Evolutionary conservation across 1,139 yeast species (phyloP).

Genomic region (Hyphopichia burtonii): DNA sequence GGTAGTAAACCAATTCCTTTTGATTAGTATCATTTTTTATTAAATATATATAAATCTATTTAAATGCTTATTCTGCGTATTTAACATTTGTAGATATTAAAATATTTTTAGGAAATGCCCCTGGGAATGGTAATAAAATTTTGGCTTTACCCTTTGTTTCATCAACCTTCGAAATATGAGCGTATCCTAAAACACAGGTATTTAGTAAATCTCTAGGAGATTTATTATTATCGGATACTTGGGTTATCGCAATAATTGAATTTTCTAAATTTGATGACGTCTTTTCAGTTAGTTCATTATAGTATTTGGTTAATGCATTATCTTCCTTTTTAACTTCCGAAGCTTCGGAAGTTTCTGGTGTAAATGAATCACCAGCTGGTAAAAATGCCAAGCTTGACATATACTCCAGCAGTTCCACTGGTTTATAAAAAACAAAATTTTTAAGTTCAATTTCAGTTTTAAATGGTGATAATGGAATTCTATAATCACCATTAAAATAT

Average conservation of each 20-base stretch:
- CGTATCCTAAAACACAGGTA: constrained; percentile 66
- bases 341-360: constrained; percentile 22
- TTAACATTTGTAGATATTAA: constrained; percentile 31
- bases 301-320: constrained; percentile 33
- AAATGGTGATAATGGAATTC: constrained; percentile 72
- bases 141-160: constrained; percentile 72
- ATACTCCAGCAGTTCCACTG: constrained; percentile 36
- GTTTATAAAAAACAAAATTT: constrained; percentile 39
- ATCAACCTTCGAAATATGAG: constrained; percentile 50
- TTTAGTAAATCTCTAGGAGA: constrained; percentile 50
- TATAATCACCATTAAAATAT: constrained; percentile 80
- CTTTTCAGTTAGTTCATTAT: constrained; percentile 41
- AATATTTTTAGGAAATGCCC: constrained; percentile 62
- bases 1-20: constrained; percentile 62
- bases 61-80: constrained; percentile 24
- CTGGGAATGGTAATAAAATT: constrained; percentile 84
- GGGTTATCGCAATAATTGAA: constrained; percentile 71
- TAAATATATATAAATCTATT: neutral
- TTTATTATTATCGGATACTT: constrained; percentile 53
- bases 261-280: constrained; percentile 62
- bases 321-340: constrained; percentile 23
- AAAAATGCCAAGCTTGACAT: constrained; percentile 39
- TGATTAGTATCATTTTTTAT: constrained; percentile 42
- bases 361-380: constrained; percentile 48
- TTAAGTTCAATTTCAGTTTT: constrained; percentile 43